Percentiles rank a stretch among this genome's conserved stretches.
Conservation (phyloP, 139 green algal genomes). For the Closterium sp. region DNA sequence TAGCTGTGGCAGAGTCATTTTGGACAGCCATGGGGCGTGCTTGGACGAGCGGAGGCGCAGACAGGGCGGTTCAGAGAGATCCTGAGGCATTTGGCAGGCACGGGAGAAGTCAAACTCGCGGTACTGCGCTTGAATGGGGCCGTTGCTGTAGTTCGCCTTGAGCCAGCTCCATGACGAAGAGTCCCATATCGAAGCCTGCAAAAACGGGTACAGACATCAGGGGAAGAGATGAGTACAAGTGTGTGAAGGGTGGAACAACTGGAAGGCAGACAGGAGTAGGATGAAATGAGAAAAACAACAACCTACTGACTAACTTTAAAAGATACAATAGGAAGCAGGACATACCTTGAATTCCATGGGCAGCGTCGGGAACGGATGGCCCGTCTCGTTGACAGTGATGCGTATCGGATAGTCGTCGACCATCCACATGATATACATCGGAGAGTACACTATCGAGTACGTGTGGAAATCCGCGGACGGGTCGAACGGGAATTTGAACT, state of each 20-base stretch:
- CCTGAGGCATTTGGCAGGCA: background rate
- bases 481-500: constrained; percentile 2
- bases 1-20: background rate
- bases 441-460: constrained; percentile 5
- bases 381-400: background rate
- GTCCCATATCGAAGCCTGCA: background rate
- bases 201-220: background rate
- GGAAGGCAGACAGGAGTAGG: too few species aligned
- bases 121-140: background rate
- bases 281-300: too few species aligned
- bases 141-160: background rate
- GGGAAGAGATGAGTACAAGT: background rate
- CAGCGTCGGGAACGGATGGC: background rate
- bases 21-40: background rate
- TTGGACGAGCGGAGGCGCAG: background rate
- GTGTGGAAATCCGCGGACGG: constrained; percentile 14
- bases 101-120: background rate
- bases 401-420: background rate
- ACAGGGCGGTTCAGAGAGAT: background rate
- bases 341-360: background rate
- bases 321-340: background rate
- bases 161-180: background rate
- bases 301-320: too few species aligned
- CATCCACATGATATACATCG: background rate
- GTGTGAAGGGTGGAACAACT: too few species aligned